Evolutionary conservation across 1,284 basidiomycete species (phyloP).

Genomic region (Naganishia albida): DNA sequence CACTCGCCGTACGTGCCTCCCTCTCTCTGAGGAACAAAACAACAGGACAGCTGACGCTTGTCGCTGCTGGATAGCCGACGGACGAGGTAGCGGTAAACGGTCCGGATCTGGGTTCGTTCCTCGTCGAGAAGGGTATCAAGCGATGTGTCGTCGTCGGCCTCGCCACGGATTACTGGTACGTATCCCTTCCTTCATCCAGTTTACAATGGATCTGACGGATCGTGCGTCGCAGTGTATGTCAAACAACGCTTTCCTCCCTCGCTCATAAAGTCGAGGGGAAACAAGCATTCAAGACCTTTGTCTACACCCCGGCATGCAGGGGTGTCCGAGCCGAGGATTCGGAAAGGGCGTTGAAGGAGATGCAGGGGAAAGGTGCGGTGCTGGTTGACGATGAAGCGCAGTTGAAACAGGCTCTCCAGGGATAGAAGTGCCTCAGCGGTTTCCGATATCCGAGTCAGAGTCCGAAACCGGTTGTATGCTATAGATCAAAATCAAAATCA

Average conservation of each 20-base stretch:
- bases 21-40: no score
- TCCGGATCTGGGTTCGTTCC: constrained; percentile 46
- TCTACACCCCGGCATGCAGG: constrained; percentile 17
- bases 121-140: constrained; percentile 53
- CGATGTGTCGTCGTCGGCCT: constrained; percentile 62
- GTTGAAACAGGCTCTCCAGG: neutral
- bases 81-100: constrained; percentile 45
- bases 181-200: constrained; percentile 6
- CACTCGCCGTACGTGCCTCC: constrained; percentile 3
- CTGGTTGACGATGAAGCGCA: constrained; percentile 19
- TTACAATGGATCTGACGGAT: neutral
- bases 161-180: constrained; percentile 64
- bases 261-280: neutral
- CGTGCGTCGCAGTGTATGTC: neutral
- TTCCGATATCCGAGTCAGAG: neutral
- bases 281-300: constrained; percentile 21
- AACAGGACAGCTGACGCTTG: no score
- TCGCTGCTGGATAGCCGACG: constrained; percentile 50
- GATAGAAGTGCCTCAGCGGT: neutral
- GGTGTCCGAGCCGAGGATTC: constrained; percentile 22
- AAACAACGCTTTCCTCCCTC: constrained; percentile 13
- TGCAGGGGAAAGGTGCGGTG: constrained; percentile 17
- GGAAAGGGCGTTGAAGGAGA: constrained; percentile 7
- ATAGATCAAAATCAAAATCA: constrained; percentile 53
- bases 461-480: neutral